Base-by-base conservation (phyloP, 1,139 yeast genomes). In the Eremothecium sinecaudum region DNA sequence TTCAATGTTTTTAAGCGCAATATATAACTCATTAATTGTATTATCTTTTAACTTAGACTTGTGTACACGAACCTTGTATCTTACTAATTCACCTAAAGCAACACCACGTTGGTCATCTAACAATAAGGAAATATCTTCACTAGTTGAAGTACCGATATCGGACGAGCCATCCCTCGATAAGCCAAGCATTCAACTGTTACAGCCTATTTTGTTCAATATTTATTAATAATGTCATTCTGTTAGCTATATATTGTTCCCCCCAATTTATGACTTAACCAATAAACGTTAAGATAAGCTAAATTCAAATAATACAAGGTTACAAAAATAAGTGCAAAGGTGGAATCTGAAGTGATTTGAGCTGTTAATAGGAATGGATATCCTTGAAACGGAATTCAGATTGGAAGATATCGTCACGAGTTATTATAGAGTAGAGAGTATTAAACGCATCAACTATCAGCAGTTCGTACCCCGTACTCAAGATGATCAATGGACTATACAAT, bases 1-100 rank as follows among this genome's bases (percentile, higher is more conserved):
- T 44, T 74, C 80, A 16, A 59, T 56, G 50, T 75, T 75, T 43
- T 69, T 70, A 22, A 74, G 54, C 16, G 73, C 58, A 22, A 73
- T 28, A 45, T 48, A 49, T 5, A 62, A 33, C 24, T 45, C 48
- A 16, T 26, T 25, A 7, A 20, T 24, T 3, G 38, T 33, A 8
- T 29, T 20, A 11, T 33, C 32, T 19, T 39, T 24, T 12, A 42
- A 39, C 12, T 41, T 38, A 0, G 37, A 30, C 28, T 40, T 44
- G 20, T 47, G 47, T 2, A 50, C 43, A 2, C 44, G 45, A 17
- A 56, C 39, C 12, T 36, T 42, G 34, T 47, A 56, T 17, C 61
- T 42, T 3, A 44, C 39, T 18, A 53, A 33, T 33, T 53, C 59
- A 14, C 60, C 60, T 24, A 51, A 18, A n/a, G 21, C 14, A 5